phyloP scores from a whole-genome alignment of 1,139 yeast genomes.

The Candida sanyaensis region DNA sequence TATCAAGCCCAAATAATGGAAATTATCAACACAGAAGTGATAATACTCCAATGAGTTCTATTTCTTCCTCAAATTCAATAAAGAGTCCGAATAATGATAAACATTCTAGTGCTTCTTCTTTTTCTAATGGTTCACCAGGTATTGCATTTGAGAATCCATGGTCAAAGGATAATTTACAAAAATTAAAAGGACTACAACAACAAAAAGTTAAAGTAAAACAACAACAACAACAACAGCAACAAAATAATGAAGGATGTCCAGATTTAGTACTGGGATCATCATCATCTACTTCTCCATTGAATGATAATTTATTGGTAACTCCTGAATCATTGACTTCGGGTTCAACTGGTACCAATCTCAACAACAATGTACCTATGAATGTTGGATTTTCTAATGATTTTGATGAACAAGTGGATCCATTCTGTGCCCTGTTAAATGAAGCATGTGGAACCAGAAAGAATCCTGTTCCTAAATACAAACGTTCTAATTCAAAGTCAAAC shows the following conservation, averaged over 20 bases:
- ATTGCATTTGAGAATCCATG: conserved; percentile 37
- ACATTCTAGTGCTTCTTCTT: conserved; percentile 23
- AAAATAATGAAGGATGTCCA: conserved; percentile 23
- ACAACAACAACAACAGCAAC: conserved; percentile 6
- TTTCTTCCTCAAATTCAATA: conserved; percentile 17
- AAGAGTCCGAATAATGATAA: conserved; percentile 16
- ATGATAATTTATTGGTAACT: conserved; percentile 39
- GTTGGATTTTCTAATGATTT: conserved; percentile 25
- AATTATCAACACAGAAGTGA: conserved; percentile 3
- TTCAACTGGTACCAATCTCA: conserved; percentile 13
- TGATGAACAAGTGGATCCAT: conserved; percentile 54
- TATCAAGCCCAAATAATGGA: conserved; percentile 25
- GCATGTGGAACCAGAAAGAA: conserved; percentile 82
- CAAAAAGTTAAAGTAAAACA: neutral
- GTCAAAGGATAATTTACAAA: conserved; percentile 27
- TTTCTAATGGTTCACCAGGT: conserved; percentile 17
- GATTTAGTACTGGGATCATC: conserved; percentile 40
- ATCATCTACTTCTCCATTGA: conserved; percentile 40
- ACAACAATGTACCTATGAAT: conserved; percentile 15
- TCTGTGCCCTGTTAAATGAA: conserved; percentile 71
- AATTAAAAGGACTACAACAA: conserved; percentile 11
- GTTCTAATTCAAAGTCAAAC: conserved; percentile 16
- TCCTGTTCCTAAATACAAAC: conserved; percentile 61
- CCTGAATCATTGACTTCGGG: conserved; percentile 28
- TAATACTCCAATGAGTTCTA: conserved; percentile 11